These are phyloP conservation scores for Inga leiocalycina DNA, from an alignment of 306 rosid genomes.

Conservation along the genomic window DNA sequence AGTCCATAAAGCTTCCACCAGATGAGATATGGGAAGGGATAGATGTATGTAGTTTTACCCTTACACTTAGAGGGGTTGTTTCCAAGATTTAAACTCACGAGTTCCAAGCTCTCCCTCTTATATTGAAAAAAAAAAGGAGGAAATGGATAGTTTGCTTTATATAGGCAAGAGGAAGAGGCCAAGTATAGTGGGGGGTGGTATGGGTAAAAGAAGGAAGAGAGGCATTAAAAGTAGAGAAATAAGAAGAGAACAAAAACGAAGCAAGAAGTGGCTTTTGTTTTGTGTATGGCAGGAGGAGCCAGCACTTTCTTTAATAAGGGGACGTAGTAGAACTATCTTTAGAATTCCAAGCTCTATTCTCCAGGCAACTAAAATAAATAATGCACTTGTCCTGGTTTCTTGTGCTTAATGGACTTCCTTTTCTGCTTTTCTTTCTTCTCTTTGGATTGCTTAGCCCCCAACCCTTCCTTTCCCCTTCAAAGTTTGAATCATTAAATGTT, in stretches of 20 bases:
- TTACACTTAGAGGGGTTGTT: too few species aligned
- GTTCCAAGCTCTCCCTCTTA: too few species aligned
- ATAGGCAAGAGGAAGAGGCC: not conserved
- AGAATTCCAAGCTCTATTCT: slow-evolving; percentile 71
- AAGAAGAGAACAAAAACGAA: slow-evolving; percentile 35
- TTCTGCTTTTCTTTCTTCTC: slow-evolving; percentile 58
- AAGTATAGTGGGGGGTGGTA: not conserved
- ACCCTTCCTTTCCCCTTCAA: slow-evolving; percentile 36
- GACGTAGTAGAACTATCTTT: slow-evolving; percentile 43
- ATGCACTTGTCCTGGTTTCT: slow-evolving; percentile 52
- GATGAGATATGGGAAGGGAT: too few species aligned
- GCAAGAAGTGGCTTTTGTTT: slow-evolving; percentile 54
- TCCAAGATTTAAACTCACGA: too few species aligned
- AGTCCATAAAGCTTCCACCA: too few species aligned
- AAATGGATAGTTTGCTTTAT: not conserved
- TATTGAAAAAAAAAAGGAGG: not conserved
- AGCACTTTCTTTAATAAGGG: slow-evolving; percentile 50
- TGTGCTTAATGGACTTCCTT: slow-evolving; percentile 71
- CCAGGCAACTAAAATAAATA: slow-evolving; percentile 49
- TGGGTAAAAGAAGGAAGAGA: slow-evolving; percentile 35
- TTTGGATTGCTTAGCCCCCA: slow-evolving; percentile 43
- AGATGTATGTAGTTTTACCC: too few species aligned
- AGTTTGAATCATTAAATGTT: slow-evolving; percentile 34
- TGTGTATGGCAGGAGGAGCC: slow-evolving; percentile 32
- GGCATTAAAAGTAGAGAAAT: slow-evolving; percentile 60